Evolutionary conservation across 2,329 filamentous ascomycete species (phyloP).

Genomic region (Stemphylium lycopersici): DNA sequence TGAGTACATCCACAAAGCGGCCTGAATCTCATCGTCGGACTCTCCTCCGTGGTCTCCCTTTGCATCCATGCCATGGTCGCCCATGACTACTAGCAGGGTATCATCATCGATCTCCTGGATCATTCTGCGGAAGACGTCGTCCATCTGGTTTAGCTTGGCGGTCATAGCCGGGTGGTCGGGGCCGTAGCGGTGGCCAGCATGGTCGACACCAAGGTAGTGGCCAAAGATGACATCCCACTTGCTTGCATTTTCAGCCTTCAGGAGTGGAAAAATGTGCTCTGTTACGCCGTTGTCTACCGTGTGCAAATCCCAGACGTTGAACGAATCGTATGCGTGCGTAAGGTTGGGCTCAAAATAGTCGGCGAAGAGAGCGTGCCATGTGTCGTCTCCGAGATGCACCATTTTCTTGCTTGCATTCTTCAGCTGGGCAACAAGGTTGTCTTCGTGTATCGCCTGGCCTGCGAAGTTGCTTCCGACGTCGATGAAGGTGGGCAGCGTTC

Average conservation of each 20-base stretch:
- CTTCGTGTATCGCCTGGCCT: constrained; percentile 93
- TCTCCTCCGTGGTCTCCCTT: constrained; percentile 99
- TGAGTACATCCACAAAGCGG: constrained; percentile 98
- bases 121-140: constrained; percentile 75
- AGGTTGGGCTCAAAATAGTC: constrained; percentile 89
- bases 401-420: constrained; percentile 73
- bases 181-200: constrained; percentile 94
- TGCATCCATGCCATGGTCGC: constrained; percentile 97
- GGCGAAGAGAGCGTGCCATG: constrained; percentile 92
- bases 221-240: constrained; percentile 96
- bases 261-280: constrained; percentile 84
- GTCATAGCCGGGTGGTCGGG: constrained; percentile 92
- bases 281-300: constrained; percentile 95
- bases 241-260: constrained; percentile 67
- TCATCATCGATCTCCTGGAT: constrained; percentile 77
- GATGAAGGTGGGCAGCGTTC: constrained; percentile 91
- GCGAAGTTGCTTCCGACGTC: constrained; percentile 95
- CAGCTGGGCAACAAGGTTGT: constrained; percentile 73
- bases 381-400: constrained; percentile 96
- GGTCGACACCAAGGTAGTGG: constrained; percentile 93
- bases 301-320: constrained; percentile 97
- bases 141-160: constrained; percentile 90
- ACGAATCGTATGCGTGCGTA: constrained; percentile 90
- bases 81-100: constrained; percentile 92
- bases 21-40: constrained; percentile 93